These are phyloP conservation scores for Talaromyces proteolyticus DNA, from an alignment of 495 filamentous ascomycete genomes.

Conservation along the genomic window DNA sequence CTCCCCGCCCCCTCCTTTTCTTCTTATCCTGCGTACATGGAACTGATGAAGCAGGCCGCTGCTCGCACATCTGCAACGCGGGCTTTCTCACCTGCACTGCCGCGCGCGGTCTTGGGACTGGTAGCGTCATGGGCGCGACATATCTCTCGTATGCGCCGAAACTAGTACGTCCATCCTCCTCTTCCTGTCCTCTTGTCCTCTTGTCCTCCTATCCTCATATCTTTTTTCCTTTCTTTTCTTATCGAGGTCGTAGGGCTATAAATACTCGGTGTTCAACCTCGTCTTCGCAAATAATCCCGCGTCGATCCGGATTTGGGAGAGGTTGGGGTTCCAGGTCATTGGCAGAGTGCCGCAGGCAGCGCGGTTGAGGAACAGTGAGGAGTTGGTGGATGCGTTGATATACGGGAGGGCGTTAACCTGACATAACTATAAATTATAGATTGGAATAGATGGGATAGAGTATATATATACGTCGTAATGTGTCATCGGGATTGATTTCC, in stretches of 20 bases:
- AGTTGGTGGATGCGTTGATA: slow-evolving; percentile 42
- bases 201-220: neutral
- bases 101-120: slow-evolving; percentile 81
- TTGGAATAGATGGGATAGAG: no score
- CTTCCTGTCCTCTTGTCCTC: slow-evolving; percentile 6
- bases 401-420: slow-evolving; percentile 32
- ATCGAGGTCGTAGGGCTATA: slow-evolving; percentile 59
- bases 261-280: slow-evolving; percentile 96
- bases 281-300: slow-evolving; percentile 97
- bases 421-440: no score
- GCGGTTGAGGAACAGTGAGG: slow-evolving; percentile 33
- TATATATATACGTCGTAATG: no score
- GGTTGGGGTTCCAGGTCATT: slow-evolving; percentile 88
- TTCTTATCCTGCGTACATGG: neutral
- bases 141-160: slow-evolving; percentile 92
- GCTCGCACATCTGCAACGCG: slow-evolving; percentile 83
- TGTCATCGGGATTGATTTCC: no score
- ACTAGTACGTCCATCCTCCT: no score
- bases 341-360: slow-evolving; percentile 61
- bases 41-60: slow-evolving; percentile 25
- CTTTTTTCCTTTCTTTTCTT: neutral
- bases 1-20: slow-evolving; percentile 34
- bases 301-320: slow-evolving; percentile 93
- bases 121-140: slow-evolving; percentile 81
- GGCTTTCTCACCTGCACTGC: slow-evolving; percentile 86